Evolutionary conservation across 2,329 filamentous ascomycete species (phyloP).

Genomic region (Trichoderma cornu-damae): DNA sequence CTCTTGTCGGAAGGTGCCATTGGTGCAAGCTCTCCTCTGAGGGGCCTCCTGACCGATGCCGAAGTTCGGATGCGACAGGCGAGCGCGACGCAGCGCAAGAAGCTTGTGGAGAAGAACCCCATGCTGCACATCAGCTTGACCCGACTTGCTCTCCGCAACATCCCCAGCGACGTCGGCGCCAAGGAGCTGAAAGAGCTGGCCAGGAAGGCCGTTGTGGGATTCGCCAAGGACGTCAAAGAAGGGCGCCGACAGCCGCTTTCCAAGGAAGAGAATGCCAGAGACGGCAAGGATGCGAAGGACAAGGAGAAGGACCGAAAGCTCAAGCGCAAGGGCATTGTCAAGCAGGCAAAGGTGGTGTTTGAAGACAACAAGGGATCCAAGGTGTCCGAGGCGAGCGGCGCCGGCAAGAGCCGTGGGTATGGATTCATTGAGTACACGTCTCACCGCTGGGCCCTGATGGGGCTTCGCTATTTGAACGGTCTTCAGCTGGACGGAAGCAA

Average conservation of each 20-base stretch:
- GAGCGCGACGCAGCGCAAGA: conserved; percentile 80
- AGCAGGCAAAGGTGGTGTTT: conserved; percentile 91
- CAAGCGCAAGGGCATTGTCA: conserved; percentile 81
- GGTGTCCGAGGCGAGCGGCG: conserved; percentile 68
- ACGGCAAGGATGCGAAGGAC: conserved; percentile 72
- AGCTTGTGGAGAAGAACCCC: conserved; percentile 85
- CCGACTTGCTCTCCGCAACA: conserved; percentile 83
- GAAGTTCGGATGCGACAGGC: conserved; percentile 86
- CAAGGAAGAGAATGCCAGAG: conserved; percentile 81
- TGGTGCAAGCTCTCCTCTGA: conserved; percentile 68
- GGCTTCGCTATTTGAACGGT: conserved; percentile 87
- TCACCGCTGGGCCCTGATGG: conserved; percentile 92
- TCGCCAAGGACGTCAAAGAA: conserved; percentile 81
- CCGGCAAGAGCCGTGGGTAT: conserved; percentile 83
- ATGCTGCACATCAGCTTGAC: conserved; percentile 83
- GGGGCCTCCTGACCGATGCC: conserved; percentile 66
- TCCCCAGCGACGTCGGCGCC: conserved; percentile 74
- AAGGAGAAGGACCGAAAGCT: conserved; percentile 74
- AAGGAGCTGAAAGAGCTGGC: conserved; percentile 91
- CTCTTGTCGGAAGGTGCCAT: conserved; percentile 84
- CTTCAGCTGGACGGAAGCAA: conserved; percentile 53
- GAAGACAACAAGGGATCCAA: conserved; percentile 83
- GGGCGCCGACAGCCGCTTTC: conserved; percentile 72
- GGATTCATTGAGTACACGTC: conserved; percentile 96
- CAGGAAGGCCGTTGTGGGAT: conserved; percentile 86